These are phyloP conservation scores for Rhododendron griersonianum DNA, from an alignment of 148 eudicot species.

Conservation along the genomic window DNA sequence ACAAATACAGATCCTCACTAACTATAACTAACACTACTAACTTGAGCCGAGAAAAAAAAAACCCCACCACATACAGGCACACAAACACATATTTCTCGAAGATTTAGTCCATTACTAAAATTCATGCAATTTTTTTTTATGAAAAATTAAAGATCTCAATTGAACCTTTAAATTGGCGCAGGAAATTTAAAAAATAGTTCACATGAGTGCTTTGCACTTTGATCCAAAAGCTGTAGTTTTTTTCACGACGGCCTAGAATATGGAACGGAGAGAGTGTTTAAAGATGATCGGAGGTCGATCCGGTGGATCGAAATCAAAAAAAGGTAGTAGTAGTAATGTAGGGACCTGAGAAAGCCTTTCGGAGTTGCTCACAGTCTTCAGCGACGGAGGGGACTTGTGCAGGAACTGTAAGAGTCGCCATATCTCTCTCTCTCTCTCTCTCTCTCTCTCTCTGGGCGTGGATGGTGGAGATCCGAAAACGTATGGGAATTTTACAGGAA, in stretches of 20 bases:
- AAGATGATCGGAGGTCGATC: not conserved
- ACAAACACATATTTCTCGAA: no score
- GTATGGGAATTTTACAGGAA: not conserved
- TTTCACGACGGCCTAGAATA: not conserved
- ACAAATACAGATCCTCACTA: no score
- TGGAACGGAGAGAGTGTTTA: not conserved
- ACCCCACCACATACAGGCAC: no score
- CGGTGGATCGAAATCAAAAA: not conserved
- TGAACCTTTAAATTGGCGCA: no score
- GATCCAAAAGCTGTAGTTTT: no score
- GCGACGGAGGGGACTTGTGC: constrained; percentile 34
- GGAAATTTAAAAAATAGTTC: no score
- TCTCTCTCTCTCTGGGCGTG: not conserved
- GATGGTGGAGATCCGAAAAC: not conserved
- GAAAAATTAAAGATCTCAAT: no score
- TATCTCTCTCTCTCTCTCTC: not conserved
- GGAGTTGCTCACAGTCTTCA: constrained; percentile 46
- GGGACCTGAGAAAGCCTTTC: constrained; percentile 41
- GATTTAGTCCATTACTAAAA: no score
- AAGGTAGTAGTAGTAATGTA: not conserved
- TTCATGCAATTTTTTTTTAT: no score
- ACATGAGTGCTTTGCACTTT: no score
- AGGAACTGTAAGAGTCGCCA: constrained; percentile 42
- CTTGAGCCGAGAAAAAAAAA: no score
- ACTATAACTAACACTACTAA: no score